Percentiles rank a stretch among this genome's conserved stretches.
phyloP scores from a whole-genome alignment of 2,329 filamentous ascomycete species.

The Arthrinium phaeospermum region DNA sequence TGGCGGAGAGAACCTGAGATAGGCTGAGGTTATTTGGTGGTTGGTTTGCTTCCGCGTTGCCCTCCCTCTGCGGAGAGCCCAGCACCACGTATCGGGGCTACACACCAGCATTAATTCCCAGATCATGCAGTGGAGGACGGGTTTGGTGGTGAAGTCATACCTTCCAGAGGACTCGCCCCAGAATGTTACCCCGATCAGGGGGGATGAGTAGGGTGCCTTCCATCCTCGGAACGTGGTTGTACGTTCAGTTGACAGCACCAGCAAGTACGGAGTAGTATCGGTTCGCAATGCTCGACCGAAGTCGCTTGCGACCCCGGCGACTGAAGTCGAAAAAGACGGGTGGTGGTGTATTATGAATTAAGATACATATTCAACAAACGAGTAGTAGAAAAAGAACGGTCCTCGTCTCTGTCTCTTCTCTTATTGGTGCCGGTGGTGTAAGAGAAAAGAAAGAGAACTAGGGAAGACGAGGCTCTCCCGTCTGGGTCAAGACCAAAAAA shows the following conservation, averaged over 20 bases:
- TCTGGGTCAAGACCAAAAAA: conserved; percentile 9
- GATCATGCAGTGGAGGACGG: conserved; percentile 23
- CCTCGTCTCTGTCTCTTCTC: background rate
- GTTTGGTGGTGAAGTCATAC: conserved; percentile 36
- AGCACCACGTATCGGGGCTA: conserved; percentile 66
- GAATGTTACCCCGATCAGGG: conserved; percentile 57
- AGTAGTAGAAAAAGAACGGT: background rate
- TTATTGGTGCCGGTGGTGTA: conserved; percentile 11
- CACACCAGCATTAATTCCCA: conserved; percentile 25
- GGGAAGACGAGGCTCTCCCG: background rate
- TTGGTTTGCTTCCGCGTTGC: background rate
- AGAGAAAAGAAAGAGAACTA: background rate
- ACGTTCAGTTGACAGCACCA: background rate
- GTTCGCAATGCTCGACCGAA: background rate
- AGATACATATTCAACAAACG: conserved; percentile 10
- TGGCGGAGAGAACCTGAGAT: conserved; percentile 47
- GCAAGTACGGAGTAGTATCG: background rate
- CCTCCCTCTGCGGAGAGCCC: conserved; percentile 48
- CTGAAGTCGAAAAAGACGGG: conserved; percentile 10
- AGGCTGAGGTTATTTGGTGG: conserved; percentile 39
- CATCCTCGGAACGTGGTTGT: conserved; percentile 40
- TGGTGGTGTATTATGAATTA: conserved; percentile 14
- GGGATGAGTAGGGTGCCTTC: conserved; percentile 57
- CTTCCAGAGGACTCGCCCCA: conserved; percentile 60
- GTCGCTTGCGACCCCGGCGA: conserved; percentile 9